Conservation (phyloP, 2,329 filamentous ascomycete genomes). For the Fusarium keratoplasticum region DNA sequence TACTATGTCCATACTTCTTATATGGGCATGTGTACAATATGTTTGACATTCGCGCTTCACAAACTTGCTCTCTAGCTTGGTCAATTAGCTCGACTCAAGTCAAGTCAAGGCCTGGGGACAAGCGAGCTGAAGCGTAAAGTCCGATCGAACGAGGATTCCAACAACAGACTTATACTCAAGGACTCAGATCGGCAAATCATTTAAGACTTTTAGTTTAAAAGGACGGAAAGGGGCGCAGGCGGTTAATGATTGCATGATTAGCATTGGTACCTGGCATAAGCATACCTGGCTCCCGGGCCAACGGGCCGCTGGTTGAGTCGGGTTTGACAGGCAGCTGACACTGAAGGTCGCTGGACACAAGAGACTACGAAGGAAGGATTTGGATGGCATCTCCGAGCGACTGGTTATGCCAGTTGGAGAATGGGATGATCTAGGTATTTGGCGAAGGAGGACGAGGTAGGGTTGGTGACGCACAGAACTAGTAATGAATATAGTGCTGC, state of each 20-base stretch:
- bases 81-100: slow-evolving; percentile 6
- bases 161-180: slow-evolving; percentile 19
- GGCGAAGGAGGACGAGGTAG: slow-evolving; percentile 22
- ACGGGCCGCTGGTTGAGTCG: slow-evolving; percentile 29
- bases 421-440: slow-evolving; percentile 35
- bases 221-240: slow-evolving; percentile 39
- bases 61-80: slow-evolving; percentile 3
- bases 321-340: slow-evolving; percentile 17
- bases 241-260: slow-evolving; percentile 55
- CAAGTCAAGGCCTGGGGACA: background rate
- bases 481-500: slow-evolving; percentile 47
- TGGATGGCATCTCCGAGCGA: slow-evolving; percentile 27
- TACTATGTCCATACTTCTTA: slow-evolving; percentile 49
- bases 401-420: slow-evolving; percentile 18
- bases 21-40: slow-evolving; percentile 53
- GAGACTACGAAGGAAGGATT: slow-evolving; percentile 15
- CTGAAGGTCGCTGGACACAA: slow-evolving; percentile 8
- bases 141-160: slow-evolving; percentile 12
- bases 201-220: slow-evolving; percentile 34
- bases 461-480: slow-evolving; percentile 42
- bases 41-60: slow-evolving; percentile 36
- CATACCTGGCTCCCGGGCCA: slow-evolving; percentile 34
- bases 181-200: slow-evolving; percentile 23
- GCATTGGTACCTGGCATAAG: slow-evolving; percentile 49
- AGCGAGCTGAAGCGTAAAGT: slow-evolving; percentile 8